Base-by-base conservation (phyloP, 768 basidiomycete species). In the Hemileccinum impolitum region DNA sequence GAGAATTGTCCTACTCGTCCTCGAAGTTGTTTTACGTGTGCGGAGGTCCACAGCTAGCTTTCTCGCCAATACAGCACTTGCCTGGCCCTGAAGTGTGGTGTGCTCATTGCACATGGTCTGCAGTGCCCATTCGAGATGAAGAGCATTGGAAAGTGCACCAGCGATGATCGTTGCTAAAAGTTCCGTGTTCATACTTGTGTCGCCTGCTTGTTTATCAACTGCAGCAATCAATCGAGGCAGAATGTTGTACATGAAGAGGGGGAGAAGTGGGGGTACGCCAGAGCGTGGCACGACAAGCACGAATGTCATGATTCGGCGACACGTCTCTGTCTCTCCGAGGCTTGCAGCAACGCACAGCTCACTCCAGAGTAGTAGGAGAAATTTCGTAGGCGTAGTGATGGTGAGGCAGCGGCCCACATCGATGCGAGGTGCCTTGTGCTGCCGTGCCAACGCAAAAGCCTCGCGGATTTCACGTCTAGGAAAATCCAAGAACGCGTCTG, bases 81-180 rank as follows among this genome's bases (percentile, higher is more conserved):
- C 70, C 59, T 86, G 80, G 11, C 87, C 87, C 11, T 87, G 66
- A 7, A 78, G 68, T 14, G 70, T 66, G 17, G 69, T 65, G 43
- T 78, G 72, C 45, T 82, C 78, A 39, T 72, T 73, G 50, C 74
- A 72, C 26, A 78, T 73, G 6, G 76, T 74, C 45, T 76, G 75
- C 51, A 85, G 67, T 11, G 84, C 84, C 72, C 84, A 78, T 62
- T 91, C 89, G 10, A 87, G 62, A 54, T 90, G 85, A 43, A 87
- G 69, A 0, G 85, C 81, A 1, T 79, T 76, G 2, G 83, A 83
- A 32, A 91, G 72, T 1, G 79, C 73, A 2, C 85, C 85, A 8
- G 84, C 79, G 17, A 89, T 69, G 44, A 87, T 71, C 4, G 75
- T 72, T n/a, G 80, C 79, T 19, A 90, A 63, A 25, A 89, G 72